Evolutionary conservation across 1,284 basidiomycete species (phyloP), one percentile per base, ranked within the genome.

Genomic region (Ceratobasidium sp.): DNA sequence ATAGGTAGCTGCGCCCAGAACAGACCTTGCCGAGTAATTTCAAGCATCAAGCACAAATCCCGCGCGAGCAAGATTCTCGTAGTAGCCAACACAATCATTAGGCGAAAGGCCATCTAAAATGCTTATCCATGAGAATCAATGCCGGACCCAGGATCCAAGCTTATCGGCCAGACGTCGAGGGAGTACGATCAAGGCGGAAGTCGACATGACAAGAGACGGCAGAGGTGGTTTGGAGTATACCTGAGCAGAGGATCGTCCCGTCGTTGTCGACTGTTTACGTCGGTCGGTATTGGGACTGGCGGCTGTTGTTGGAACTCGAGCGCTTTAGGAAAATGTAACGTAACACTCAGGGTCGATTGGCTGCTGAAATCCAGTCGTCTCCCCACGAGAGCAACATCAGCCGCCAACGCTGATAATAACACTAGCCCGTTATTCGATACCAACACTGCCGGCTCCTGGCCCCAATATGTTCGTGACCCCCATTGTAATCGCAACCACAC

Each of bases 61-160:
- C 85, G 80, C 11, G 92, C 84, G 1, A 96, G 83, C 0, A 89
- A 92, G 56, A 90, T 76, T 77, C 93, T 95, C 13, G 89, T 91
- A 71, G 89, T 81, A 0, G 87, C 82, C 0, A 91, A 92, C 0
- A 87, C 87, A 14, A 88, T 84, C 0, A 93, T 95, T 0, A 91
- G 91, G 77, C 91, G 93, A 8, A 93, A 83, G 0, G 90, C 92
- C 82, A 92, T 87, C 93, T 92, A 96, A 79, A 90, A 95, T 0
- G 92, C 85, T 78, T 91, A 87, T 0, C 89, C 77, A 56, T 81
- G 79, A 13, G 29, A 53, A 39, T 11, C 22, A 13, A 22, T 4
- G n/a, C 48, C 53, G 16, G 16, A 29, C 2, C 16, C 13, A 0
- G 39, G 53, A n/a, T 29, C 9, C 27, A 43, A 53, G 66, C 41